These are phyloP conservation scores for Halenospora varia DNA, from an alignment of 495 filamentous ascomycete species.

Conservation along the genomic window DNA sequence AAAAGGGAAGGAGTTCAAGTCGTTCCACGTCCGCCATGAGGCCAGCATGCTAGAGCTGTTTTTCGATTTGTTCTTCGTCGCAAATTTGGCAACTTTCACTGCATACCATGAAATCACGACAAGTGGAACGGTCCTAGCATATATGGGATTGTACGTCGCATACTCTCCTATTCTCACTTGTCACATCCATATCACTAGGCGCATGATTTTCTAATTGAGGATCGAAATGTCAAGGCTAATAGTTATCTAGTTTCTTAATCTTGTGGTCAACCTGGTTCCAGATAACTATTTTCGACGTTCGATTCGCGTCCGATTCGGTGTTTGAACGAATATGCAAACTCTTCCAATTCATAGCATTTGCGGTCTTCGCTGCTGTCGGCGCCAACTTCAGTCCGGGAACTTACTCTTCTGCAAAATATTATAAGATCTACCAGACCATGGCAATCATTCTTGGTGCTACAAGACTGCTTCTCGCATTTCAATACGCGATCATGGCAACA, in stretches of 20 bases:
- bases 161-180: no score
- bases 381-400: slow-evolving; percentile 41
- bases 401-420: slow-evolving; percentile 17
- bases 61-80: slow-evolving; percentile 61
- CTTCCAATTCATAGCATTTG: slow-evolving; percentile 57
- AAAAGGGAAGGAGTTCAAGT: slow-evolving; percentile 2
- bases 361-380: slow-evolving; percentile 59
- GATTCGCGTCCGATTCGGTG: slow-evolving; percentile 61
- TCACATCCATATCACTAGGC: background rate
- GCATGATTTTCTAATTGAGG: background rate
- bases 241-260: slow-evolving; percentile 36
- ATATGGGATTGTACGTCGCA: slow-evolving; percentile 24
- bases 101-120: slow-evolving; percentile 44
- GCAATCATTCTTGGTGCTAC: background rate
- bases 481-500: background rate
- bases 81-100: slow-evolving; percentile 59
- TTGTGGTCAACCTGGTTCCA: slow-evolving; percentile 74
- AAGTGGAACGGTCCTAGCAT: background rate
- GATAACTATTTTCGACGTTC: slow-evolving; percentile 63
- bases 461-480: slow-evolving; percentile 3
- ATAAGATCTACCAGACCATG: slow-evolving; percentile 30
- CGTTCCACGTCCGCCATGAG: slow-evolving; percentile 33
- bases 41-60: slow-evolving; percentile 41
- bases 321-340: slow-evolving; percentile 62
- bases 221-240: no score